phyloP scores from a whole-genome alignment of 2,329 filamentous ascomycete species.

The Epichloe brachyelytri region DNA sequence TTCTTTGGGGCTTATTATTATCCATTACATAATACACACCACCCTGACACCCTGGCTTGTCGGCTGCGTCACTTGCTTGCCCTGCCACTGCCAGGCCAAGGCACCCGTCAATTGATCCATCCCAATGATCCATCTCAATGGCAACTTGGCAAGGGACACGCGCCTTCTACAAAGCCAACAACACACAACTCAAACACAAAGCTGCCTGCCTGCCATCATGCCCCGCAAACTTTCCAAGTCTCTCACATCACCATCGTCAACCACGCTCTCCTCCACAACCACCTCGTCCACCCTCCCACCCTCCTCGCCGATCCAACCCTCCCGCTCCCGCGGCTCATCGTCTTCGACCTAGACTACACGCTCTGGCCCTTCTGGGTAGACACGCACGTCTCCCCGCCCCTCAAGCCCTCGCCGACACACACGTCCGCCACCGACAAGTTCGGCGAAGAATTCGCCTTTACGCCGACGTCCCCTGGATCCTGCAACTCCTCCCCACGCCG shows the following conservation, averaged over 20 bases:
- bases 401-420: constrained; percentile 37
- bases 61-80: too few relatives aligned
- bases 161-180: too few relatives aligned
- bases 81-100: too few relatives aligned
- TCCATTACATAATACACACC: too few relatives aligned
- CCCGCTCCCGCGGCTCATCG: constrained; percentile 69
- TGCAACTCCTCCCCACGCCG: constrained; percentile 38
- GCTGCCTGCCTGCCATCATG: constrained; percentile 9
- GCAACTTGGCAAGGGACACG: too few relatives aligned
- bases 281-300: constrained; percentile 16
- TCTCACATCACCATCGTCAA: constrained; percentile 6
- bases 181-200: too few relatives aligned
- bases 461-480: constrained; percentile 51
- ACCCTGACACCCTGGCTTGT: too few relatives aligned
- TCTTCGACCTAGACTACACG: constrained; percentile 96
- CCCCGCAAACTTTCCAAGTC: constrained; percentile 21
- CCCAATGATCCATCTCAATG: too few relatives aligned
- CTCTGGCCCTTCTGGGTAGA: constrained; percentile 99
- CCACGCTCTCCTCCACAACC: constrained; percentile 1
- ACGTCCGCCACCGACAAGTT: constrained; percentile 36
- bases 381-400: constrained; percentile 69
- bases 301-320: constrained; percentile 38
- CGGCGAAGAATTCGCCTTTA: constrained; percentile 59
- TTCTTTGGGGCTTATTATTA: too few relatives aligned
- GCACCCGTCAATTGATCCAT: too few relatives aligned